Evolutionary conservation across 2,329 filamentous ascomycete genomes (phyloP).

Genomic region (Aspergillus sp.): DNA sequence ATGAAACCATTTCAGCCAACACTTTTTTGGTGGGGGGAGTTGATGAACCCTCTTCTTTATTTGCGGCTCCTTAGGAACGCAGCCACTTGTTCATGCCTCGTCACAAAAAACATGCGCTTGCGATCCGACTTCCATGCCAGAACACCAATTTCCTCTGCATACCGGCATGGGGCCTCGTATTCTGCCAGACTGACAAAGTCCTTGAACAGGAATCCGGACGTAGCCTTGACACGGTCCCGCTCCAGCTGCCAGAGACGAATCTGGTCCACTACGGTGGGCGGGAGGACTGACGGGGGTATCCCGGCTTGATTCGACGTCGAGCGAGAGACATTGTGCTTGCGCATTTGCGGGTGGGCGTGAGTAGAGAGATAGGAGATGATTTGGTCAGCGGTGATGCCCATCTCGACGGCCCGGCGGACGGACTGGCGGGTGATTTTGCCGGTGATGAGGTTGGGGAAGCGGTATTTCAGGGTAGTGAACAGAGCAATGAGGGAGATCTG

Average conservation of each 20-base stretch:
- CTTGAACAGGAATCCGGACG: conserved; percentile 80
- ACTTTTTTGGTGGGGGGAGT: not conserved
- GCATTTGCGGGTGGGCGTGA: conserved; percentile 94
- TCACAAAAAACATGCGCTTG: conserved; percentile 87
- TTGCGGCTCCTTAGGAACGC: conserved; percentile 71
- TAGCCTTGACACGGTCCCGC: conserved; percentile 87
- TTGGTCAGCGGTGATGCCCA: conserved; percentile 91
- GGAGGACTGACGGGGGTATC: conserved; percentile 66
- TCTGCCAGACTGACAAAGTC: conserved; percentile 76
- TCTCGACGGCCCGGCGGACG: conserved; percentile 80
- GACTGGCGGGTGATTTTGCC: conserved; percentile 88
- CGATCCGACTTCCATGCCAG: conserved; percentile 81
- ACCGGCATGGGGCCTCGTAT: conserved; percentile 55
- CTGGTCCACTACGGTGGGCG: conserved; percentile 95
- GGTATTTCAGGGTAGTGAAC: conserved; percentile 83
- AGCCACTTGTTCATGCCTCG: conserved; percentile 82
- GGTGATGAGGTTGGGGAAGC: conserved; percentile 91
- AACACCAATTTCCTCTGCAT: conserved; percentile 89
- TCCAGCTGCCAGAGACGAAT: conserved; percentile 97
- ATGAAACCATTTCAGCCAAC: not conserved
- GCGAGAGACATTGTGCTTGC: conserved; percentile 55
- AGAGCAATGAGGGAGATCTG: conserved; percentile 93
- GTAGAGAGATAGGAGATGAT: conserved; percentile 90
- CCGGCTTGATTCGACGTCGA: conserved; percentile 42
- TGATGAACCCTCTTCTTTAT: conserved; percentile 9